Evolutionary conservation across 2,329 filamentous ascomycete genomes (phyloP).

Genomic region (Huntiella moniliformis): DNA sequence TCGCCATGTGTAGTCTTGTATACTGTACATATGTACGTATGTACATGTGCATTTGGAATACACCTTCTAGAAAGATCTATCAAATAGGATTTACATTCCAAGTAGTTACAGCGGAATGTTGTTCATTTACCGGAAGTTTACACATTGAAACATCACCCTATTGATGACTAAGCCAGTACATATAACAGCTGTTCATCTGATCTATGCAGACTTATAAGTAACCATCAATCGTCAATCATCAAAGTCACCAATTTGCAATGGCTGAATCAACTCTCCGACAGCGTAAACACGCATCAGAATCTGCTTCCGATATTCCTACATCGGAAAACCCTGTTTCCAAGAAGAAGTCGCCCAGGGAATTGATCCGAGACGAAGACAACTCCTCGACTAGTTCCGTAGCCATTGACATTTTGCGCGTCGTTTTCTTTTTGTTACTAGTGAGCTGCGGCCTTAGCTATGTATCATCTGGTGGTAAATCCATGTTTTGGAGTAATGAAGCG

Average conservation of each 20-base stretch:
- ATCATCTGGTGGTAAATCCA: constrained; percentile 49
- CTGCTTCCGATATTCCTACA: neutral
- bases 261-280: constrained; percentile 6
- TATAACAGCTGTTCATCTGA: too few relatives aligned
- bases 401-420: constrained; percentile 50
- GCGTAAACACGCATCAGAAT: constrained; percentile 4
- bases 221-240: too few relatives aligned
- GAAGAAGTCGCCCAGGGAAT: constrained; percentile 13
- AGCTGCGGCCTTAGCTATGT: constrained; percentile 59
- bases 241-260: neutral
- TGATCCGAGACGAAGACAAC: constrained; percentile 42
- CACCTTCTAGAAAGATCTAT: too few relatives aligned
- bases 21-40: too few relatives aligned
- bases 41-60: too few relatives aligned
- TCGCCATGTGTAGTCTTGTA: too few relatives aligned
- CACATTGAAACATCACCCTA: too few relatives aligned
- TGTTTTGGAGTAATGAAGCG: constrained; percentile 47
- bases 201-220: too few relatives aligned
- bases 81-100: too few relatives aligned
- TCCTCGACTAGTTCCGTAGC: constrained; percentile 23
- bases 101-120: too few relatives aligned
- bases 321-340: constrained; percentile 1
- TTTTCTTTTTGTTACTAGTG: constrained; percentile 46
- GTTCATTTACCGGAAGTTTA: too few relatives aligned
- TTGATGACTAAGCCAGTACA: too few relatives aligned